Evolutionary conservation across 495 filamentous ascomycete genomes (phyloP).

Genomic region (Schizothecium vesticola): DNA sequence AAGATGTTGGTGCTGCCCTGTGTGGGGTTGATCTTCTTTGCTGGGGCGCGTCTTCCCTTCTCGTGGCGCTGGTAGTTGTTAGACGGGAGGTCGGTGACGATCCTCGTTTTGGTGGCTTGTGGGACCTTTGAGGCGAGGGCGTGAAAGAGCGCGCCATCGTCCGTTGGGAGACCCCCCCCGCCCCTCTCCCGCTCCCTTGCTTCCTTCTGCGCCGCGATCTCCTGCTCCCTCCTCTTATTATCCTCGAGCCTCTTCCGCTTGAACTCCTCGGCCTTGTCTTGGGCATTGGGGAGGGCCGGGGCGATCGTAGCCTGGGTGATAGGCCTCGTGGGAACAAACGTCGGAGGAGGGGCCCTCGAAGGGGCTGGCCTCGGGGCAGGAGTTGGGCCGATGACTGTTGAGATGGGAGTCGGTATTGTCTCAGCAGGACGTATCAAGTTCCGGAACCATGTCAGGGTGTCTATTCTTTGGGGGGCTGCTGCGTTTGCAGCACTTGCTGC

Average conservation of each 20-base stretch:
- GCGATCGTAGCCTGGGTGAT: neutral
- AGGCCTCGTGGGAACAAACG: neutral
- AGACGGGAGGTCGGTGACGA: neutral
- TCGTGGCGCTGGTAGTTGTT: neutral
- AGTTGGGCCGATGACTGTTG: neutral
- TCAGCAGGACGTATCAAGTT: neutral
- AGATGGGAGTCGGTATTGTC: neutral
- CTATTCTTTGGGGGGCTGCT: neutral
- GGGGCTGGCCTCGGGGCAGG: neutral
- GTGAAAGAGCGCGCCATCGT: neutral
- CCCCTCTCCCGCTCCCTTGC: neutral
- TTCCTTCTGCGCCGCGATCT: neutral
- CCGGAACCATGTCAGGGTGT: neutral
- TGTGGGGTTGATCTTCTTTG: neutral
- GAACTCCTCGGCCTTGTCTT: neutral
- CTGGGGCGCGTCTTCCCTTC: neutral
- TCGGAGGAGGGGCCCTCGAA: neutral
- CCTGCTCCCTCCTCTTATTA: neutral
- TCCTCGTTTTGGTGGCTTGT: neutral
- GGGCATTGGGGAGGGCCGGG: neutral
- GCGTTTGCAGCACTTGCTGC: neutral
- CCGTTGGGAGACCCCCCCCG: neutral
- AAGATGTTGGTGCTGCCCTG: neutral
- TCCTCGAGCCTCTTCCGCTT: neutral
- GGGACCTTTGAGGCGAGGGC: neutral